Base-by-base conservation (phyloP, 306 rosid genomes). In the Trichosanthes cucumerina region DNA sequence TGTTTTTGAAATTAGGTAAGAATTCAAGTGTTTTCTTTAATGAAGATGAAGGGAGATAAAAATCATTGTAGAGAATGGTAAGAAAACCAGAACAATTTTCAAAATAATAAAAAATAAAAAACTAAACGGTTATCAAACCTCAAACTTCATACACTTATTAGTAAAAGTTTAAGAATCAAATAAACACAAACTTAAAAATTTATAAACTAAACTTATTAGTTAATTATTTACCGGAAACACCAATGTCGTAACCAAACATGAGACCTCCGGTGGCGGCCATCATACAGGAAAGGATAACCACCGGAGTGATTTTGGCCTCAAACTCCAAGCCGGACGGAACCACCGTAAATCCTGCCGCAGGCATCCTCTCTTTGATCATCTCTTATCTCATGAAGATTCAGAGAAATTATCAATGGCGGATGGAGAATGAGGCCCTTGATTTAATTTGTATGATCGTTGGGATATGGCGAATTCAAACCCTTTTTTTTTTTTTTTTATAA, bases 191-290 rank as follows among this genome's bases (percentile, higher is more conserved):
- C n/a, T n/a, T n/a, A n/a, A n/a, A n/a, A n/a, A n/a, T n/a, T n/a
- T n/a, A n/a, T n/a, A n/a, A n/a, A 28, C 33, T 28, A 28, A 28
- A 28, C 33, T 28, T 28, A 28, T 28, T 28, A 28, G 2, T 7
- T 5, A 12, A 72, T 63, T 5, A 43, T 1, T 43, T 53, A 85
- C 91, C 91, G 1, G 94, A 88, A 79, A 90, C 84, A 26, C 92
- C 92, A 34, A 88, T 60, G 21, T 90, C 94, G 49, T 85, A 90
- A 60, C 94, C 90, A 54, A 90, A 88, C 94, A 90, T 90, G 34
- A 90, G 90, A 5, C 95, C 92, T 13, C 95, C 88, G 8, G 86
- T 77, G 11, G 92, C 90, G 0, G 90, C 90, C 90, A 88, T 70
- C 5, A 90, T 50, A 78, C 88, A 88, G 1, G 94, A 90, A 8